Percentiles rank a stretch among this genome's conserved stretches.
These are phyloP conservation scores for Hortaea sp. DNA, from an alignment of 2,329 filamentous ascomycete species.

Conservation along the genomic window DNA sequence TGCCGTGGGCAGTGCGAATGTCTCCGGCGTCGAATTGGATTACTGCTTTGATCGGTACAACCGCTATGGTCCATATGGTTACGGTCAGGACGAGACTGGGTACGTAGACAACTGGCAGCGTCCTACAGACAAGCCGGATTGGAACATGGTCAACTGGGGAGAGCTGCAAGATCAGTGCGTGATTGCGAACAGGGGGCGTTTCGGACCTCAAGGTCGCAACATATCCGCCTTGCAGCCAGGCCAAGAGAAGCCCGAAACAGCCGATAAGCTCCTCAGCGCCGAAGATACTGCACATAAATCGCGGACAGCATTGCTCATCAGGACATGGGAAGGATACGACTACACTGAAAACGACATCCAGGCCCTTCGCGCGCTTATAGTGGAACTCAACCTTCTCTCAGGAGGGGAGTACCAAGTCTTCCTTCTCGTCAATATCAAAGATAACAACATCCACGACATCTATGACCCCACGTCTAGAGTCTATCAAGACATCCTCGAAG, in stretches of 20 bases:
- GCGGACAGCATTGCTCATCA: slow-evolving; percentile 37
- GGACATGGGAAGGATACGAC: slow-evolving; percentile 37
- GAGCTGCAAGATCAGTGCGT: slow-evolving; percentile 57
- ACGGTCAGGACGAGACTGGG: slow-evolving; percentile 38
- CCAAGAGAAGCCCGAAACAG: slow-evolving; percentile 10
- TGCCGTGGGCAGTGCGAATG: slow-evolving; percentile 52
- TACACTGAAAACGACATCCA: slow-evolving; percentile 39
- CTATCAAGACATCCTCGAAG: slow-evolving; percentile 51
- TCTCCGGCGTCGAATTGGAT: slow-evolving; percentile 52
- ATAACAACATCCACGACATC: slow-evolving; percentile 48
- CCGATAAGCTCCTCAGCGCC: neutral
- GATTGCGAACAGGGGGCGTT: slow-evolving; percentile 57
- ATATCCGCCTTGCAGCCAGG: slow-evolving; percentile 13
- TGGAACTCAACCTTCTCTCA: slow-evolving; percentile 35
- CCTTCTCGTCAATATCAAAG: slow-evolving; percentile 41
- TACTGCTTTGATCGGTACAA: slow-evolving; percentile 55
- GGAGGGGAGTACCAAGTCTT: slow-evolving; percentile 41
- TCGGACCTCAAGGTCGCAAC: slow-evolving; percentile 29
- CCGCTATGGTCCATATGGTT: slow-evolving; percentile 47
- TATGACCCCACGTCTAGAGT: slow-evolving; percentile 39
- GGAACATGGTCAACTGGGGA: slow-evolving; percentile 61
- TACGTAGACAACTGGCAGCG: slow-evolving; percentile 23
- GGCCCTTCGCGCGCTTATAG: slow-evolving; percentile 36
- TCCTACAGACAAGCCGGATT: slow-evolving; percentile 38
- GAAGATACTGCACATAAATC: slow-evolving; percentile 22